Percentiles rank a stretch among this genome's conserved stretches.
Conservation (phyloP, 306 rosid genomes). For the Lotus japonicus region DNA sequence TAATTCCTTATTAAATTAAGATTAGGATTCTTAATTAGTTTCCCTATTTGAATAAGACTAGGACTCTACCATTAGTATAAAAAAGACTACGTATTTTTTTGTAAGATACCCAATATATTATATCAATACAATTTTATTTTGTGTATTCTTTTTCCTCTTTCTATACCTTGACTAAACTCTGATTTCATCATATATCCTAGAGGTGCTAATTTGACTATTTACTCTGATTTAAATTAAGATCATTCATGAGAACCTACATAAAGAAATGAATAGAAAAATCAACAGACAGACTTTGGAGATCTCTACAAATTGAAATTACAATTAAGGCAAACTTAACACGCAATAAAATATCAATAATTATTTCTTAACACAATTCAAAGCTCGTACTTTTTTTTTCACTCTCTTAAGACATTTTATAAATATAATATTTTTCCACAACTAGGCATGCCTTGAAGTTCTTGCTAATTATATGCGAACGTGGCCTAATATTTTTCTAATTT, state of each 20-base stretch:
- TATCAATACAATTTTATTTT: no score
- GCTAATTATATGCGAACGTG: neutral
- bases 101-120: no score
- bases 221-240: neutral
- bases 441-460: neutral
- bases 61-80: no score
- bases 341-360: no score
- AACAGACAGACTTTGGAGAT: neutral
- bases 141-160: no score
- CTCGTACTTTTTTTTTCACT: neutral
- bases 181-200: no score
- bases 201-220: no score
- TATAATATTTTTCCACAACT: neutral
- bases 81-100: no score
- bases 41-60: no score
- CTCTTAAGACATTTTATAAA: neutral
- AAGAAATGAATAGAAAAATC: neutral
- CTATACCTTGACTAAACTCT: no score
- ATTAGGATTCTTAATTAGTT: no score
- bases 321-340: neutral
- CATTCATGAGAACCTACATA: neutral
- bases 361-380: neutral
- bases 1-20: no score
- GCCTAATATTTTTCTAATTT: constrained; percentile 20
- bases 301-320: neutral